These are phyloP conservation scores for Choanephora cucurbitarum DNA, from an alignment of 371 early-diverging fungal species.

Conservation along the genomic window DNA sequence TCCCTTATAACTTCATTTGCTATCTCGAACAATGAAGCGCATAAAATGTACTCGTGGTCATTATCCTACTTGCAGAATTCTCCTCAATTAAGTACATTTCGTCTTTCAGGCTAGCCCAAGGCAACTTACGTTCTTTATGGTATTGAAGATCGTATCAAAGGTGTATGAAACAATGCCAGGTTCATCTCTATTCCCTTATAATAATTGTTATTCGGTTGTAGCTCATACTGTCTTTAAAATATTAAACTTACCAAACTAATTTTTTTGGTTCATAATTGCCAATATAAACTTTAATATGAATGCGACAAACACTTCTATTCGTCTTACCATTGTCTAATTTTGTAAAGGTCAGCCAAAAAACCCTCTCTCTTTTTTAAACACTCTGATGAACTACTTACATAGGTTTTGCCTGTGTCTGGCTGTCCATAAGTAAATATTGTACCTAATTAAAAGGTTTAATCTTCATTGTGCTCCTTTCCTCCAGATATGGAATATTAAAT, in stretches of 20 bases:
- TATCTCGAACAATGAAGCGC: constrained; percentile 81
- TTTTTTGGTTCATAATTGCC: no score
- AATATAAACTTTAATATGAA: not conserved
- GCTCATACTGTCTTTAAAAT: not conserved
- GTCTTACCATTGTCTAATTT: constrained; percentile 32
- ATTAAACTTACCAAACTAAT: constrained; percentile 14
- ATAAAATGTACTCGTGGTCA: constrained; percentile 18
- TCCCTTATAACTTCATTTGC: constrained; percentile 91
- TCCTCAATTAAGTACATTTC: not conserved
- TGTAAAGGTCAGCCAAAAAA: not conserved
- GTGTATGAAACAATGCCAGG: constrained; percentile 88
- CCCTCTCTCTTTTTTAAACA: not conserved
- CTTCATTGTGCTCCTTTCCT: not conserved
- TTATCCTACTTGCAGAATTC: constrained; percentile 2
- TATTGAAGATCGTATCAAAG: constrained; percentile 78
- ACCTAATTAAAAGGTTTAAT: constrained; percentile 42
- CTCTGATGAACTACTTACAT: constrained; percentile 35
- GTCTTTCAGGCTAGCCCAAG: not conserved
- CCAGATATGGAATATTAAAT: no score
- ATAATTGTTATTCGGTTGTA: not conserved
- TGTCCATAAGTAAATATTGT: constrained; percentile 79
- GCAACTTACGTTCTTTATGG: constrained; percentile 60
- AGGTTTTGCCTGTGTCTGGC: constrained; percentile 81
- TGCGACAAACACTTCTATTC: no score
- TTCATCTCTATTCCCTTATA: constrained; percentile 62